Evolutionary conservation across 495 filamentous ascomycete genomes (phyloP).

Genomic region (Bryoglossum gracile): DNA sequence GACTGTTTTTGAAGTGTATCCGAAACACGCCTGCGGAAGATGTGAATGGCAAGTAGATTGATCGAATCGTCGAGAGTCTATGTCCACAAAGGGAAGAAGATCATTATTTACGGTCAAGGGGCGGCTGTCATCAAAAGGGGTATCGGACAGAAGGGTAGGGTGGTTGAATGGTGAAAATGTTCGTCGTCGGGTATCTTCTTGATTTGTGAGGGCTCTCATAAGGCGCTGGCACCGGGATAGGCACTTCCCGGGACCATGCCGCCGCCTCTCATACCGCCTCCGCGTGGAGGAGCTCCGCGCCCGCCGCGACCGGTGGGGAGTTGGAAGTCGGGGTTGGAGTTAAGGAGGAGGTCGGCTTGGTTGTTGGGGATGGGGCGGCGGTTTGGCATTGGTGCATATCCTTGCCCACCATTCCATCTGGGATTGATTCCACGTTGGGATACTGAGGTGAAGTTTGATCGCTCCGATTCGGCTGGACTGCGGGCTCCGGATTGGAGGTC

Average conservation of each 20-base stretch:
- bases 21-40: not conserved
- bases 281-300: slow-evolving; percentile 6
- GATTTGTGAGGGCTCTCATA: not conserved
- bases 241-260: slow-evolving; percentile 24
- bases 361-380: slow-evolving; percentile 20
- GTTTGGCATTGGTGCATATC: slow-evolving; percentile 32
- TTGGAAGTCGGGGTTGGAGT: slow-evolving; percentile 70
- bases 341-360: slow-evolving; percentile 52
- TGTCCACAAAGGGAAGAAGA: slow-evolving; percentile 11
- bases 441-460: slow-evolving; percentile 76
- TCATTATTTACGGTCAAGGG: too few species aligned
- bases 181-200: not conserved
- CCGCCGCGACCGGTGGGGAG: slow-evolving; percentile 34
- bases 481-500: slow-evolving; percentile 58
- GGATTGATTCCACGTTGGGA: slow-evolving; percentile 83
- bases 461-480: slow-evolving; percentile 69
- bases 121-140: slow-evolving; percentile 5
- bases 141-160: slow-evolving; percentile 4
- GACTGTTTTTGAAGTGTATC: too few species aligned
- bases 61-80: slow-evolving; percentile 9
- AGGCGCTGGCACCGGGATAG: slow-evolving; percentile 14
- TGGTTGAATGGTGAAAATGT: slow-evolving; percentile 18
- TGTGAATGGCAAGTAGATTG: not conserved
- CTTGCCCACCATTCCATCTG: slow-evolving; percentile 53
- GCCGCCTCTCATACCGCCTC: slow-evolving; percentile 17